Base-by-base conservation (phyloP, 23 red algal genomes). In the Gracilariopsis chorda region DNA sequence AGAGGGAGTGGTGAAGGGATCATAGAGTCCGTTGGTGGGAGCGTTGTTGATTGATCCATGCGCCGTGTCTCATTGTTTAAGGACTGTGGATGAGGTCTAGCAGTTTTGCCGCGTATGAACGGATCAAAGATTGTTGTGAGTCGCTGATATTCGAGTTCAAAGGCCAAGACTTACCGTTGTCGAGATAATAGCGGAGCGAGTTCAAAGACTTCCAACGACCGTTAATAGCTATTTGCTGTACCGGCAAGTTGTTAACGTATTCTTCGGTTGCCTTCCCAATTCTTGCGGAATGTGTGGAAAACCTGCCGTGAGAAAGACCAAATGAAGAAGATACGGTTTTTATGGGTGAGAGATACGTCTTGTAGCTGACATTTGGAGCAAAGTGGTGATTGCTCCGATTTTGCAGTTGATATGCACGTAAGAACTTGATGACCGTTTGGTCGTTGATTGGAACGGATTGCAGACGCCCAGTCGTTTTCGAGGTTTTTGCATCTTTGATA, bases 261-360 rank as follows among this genome's bases (percentile, higher is more conserved):
- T 79, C 48, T 0, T 79, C 74, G n/a, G 14, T 79, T 42, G 74
- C 74, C 48, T 79, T 79, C 3, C 74, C 74, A 14, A 58, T 79
- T 20, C 74, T 3, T 0, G 48, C 47, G 51, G 47, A 55, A n/a
- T 58, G 74, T 12, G 74, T 56, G 4, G 48, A 52, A 16, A 79
- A 47, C 11, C 53, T 79, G 1, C 28, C 25, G 3, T 64, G 10
- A 4, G 21, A 64, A 14, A 64, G n/a, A n/a, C n/a, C n/a, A n/a
- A n/a, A n/a, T n/a, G n/a, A n/a, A n/a, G n/a, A n/a, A n/a, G n/a
- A n/a, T n/a, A n/a, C n/a, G n/a, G n/a, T n/a, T n/a, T n/a, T n/a
- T n/a, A n/a, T n/a, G n/a, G n/a, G n/a, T n/a, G n/a, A n/a, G n/a
- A n/a, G n/a, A n/a, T n/a, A n/a, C n/a, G n/a, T n/a, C n/a, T n/a